Evolutionary conservation across 2,329 filamentous ascomycete species (phyloP), one percentile per base, ranked within the genome.

Genomic region (Penicillium nordicum): DNA sequence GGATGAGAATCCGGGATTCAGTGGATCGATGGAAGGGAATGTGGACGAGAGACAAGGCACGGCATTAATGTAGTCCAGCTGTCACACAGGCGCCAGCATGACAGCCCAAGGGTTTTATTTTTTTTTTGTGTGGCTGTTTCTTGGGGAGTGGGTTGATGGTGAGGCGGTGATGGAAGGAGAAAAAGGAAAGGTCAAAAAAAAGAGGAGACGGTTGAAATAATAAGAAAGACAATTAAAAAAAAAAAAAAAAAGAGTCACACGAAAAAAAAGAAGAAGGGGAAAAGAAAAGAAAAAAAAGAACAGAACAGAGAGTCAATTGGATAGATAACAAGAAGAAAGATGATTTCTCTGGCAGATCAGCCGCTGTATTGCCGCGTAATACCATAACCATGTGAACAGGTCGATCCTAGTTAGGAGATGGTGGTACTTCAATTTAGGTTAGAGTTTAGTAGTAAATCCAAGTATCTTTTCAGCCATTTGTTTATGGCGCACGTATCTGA

Each of bases 71-170:
- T 68, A 66, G 63, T 68, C 61, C 67, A 70, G 67, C 64, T 70
- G 71, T 74, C 69, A 72, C 70, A 73, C 70, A 69, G 65, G 60
- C 65, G 67, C 64, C 67, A 70, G 69, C 69, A 69, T 70, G 69
- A 71, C 67, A 69, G 63, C 58, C 60, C 58, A 58, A 60, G 50
- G 45, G 36, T 29, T 42, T 50, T 48, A 29, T 29, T 42, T 50
- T 48, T 52, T 47, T 52, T 47, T 58, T 48, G 40, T 37, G 54
- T 41, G 38, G 43, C 21, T 50, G 40, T 45, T 45, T 27, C 21
- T 25, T 30, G 23, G 45, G 45, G 41, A 38, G 29, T 14, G 36
- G 25, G 25, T 36, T 42, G 23, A 40, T 41, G n/a, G 5, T 16
- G 46, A 40, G 51, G 55, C 27, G 30, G 34, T 40, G 49, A 48